Evolutionary conservation across 208 protist species (phyloP).

Genomic region (Entamoeba dispar): DNA sequence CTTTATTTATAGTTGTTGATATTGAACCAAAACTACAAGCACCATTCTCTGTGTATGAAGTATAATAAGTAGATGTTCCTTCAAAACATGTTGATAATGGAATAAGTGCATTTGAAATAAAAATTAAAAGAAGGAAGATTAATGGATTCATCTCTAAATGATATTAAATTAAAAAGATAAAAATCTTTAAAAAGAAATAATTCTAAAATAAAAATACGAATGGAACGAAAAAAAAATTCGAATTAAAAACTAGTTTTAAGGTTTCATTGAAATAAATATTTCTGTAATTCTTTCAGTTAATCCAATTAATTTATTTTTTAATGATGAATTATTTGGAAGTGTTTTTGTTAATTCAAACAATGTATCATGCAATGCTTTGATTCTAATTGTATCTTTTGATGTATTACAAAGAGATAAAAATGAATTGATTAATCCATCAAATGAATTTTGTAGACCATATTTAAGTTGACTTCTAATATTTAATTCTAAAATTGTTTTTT

Average conservation of each 20-base stretch:
- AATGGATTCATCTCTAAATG: too few relatives aligned
- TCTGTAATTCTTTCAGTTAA: too few relatives aligned
- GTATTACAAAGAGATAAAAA: not conserved
- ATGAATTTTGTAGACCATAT: not conserved
- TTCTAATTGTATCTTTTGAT: not conserved
- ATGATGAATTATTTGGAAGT: too few relatives aligned
- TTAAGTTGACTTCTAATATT: not conserved
- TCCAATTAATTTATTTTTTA: too few relatives aligned
- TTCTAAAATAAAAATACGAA: too few relatives aligned
- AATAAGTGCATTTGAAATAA: not conserved
- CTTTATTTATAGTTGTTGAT: not conserved
- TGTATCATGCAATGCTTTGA: not conserved
- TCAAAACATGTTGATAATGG: not conserved
- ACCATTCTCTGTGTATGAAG: not conserved
- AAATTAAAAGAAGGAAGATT: not conserved
- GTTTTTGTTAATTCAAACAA: too few relatives aligned
- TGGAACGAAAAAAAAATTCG: too few relatives aligned
- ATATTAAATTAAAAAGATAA: too few relatives aligned
- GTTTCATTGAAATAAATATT: too few relatives aligned
- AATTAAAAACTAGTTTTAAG: too few relatives aligned
- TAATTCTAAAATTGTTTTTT: not conserved
- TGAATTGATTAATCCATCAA: not conserved
- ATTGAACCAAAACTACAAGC: not conserved
- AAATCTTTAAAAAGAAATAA: too few relatives aligned
- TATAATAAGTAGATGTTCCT: not conserved